These are phyloP conservation scores for Russula virescens DNA, from an alignment of 768 basidiomycete genomes.

Conservation along the genomic window DNA sequence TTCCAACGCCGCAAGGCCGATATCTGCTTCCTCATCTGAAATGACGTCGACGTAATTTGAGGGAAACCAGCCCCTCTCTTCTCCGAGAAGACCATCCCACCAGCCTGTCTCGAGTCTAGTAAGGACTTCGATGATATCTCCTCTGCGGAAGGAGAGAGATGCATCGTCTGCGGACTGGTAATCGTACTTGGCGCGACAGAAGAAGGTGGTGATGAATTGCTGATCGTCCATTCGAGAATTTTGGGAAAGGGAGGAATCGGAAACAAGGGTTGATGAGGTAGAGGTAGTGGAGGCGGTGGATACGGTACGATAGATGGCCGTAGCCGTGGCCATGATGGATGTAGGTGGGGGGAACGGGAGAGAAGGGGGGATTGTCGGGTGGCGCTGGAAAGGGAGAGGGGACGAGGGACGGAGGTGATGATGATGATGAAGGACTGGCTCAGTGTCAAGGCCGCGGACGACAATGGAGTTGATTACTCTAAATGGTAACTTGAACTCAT, in stretches of 20 bases:
- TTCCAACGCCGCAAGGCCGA: conserved; percentile 50
- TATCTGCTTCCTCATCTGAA: conserved; percentile 74
- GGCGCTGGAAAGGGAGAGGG: no score
- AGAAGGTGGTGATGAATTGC: conserved; percentile 61
- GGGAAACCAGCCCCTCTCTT: conserved; percentile 95
- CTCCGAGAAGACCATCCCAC: conserved; percentile 94
- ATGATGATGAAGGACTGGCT: no score
- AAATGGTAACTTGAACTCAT: no score
- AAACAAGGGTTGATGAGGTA: conserved; percentile 7
- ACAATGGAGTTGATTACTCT: no score
- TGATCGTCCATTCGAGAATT: conserved; percentile 38
- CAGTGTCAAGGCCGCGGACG: no score
- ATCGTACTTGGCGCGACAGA: conserved; percentile 90
- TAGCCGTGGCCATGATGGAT: conserved; percentile 4
- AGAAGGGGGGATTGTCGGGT: no score
- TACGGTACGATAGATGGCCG: not conserved
- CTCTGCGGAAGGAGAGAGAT: conserved; percentile 79
- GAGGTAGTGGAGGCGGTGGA: not conserved
- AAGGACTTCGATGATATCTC: conserved; percentile 91
- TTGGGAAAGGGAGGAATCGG: conserved; percentile 2
- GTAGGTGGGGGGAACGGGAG: not conserved
- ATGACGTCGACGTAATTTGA: conserved; percentile 88
- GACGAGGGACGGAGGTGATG: no score
- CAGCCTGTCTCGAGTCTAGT: conserved; percentile 89
- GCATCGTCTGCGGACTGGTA: conserved; percentile 85